Base-by-base conservation (phyloP, 1,284 basidiomycete species). In the Crepidotus sp. region DNA sequence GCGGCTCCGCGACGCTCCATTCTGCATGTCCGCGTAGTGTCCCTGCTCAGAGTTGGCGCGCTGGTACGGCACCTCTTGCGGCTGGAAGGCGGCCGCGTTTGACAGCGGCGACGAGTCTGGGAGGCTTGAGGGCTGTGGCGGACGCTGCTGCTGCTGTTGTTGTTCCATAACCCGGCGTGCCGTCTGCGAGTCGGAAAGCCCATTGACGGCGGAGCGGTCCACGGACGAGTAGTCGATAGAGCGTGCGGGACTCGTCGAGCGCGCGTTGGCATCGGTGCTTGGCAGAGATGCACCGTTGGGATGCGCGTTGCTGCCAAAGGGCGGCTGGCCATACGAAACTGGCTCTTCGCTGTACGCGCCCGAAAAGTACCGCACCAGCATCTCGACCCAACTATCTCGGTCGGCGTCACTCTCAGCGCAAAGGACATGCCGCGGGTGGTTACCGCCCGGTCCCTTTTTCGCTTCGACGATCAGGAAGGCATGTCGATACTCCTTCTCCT, bases 401-500 rank as follows among this genome's bases (percentile, higher is more conserved):
- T 96, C 92, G 36, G 73, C 68, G 62, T 98, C 95, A 59, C 87
- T 97, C 63, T 96, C 91, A 0, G 95, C 95, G 57, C 95, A 98
- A 3, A 98, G 70, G 24, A 98, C 93, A 60, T 98, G 95, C 17
- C 90, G 74, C 40, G 84, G 76, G 52, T 78, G 77, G 39, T 81
- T 76, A 4, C 83, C 79, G 35, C 74, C 76, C 10, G 81, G 81
- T 2, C 74, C 76, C 43, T 77, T 80, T 59, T 80, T 83, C 15
- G 77, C 76, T 63, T 97, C 93, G 50, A 98, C 89, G 57, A 98
- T 91, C 47, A 98, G 77, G 68, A 98, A 98, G 0, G 95, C 95
- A 59, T 98, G 95, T 19, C 93, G 77, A 55, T 95, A 96, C 52
- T 96, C 88, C 58, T 89, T 90, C 57, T 96, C 93, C 48, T 94